Base-by-base conservation (phyloP, 208 protist genomes). In the Wallacemonas sp. region DNA sequence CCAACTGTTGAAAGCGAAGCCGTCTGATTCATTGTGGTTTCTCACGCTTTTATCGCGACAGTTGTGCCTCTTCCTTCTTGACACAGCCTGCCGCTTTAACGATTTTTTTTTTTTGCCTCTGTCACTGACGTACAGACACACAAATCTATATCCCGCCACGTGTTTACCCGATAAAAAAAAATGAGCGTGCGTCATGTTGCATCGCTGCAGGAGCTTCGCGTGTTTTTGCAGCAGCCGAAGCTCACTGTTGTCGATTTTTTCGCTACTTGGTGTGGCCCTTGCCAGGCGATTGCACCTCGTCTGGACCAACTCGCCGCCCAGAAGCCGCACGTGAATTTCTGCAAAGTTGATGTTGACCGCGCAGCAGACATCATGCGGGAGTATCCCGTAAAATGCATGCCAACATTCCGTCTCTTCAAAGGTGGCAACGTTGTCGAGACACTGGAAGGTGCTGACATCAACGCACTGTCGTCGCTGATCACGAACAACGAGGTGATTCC, bases 211-310 rank as follows among this genome's bases (percentile, higher is more conserved):
- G 80, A 89, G 70, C 72, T 90, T 11, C 49, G 74, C 38, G 47
- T 39, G 24, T 44, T 90, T n/a, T 48, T 83, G 11, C 24, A 48
- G 32, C 65, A 84, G 34, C 71, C 78, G 0, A 78, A 77, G 19
- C 63, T 90, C n/a, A 87, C 81, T 2, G 87, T 93, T 8, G 83
- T 90, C 30, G 81, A 90, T 65, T 93, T 93, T 65, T 88, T 85
- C 65, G 83, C 83, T 23, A 77, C 78, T 1, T 93, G 83, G 87
- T 90, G 83, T 56, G 78, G 81, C 2, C 83, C 87, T 11, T 93
- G 87, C 68, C 48, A 85, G 39, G 52, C 16, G 1, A 88, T 90
- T 47, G 71, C 83, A 0, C 87, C 87, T 1, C 69, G 75, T 2
- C 54, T 93, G 5, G 81, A 89, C n/a, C 49, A 65, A 0, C 67